A percentile compares a stretch with the other conserved stretches of the same genome.
Evolutionary conservation across 495 filamentous ascomycete genomes (phyloP).

Genomic region (Aspergillus panamensis): DNA sequence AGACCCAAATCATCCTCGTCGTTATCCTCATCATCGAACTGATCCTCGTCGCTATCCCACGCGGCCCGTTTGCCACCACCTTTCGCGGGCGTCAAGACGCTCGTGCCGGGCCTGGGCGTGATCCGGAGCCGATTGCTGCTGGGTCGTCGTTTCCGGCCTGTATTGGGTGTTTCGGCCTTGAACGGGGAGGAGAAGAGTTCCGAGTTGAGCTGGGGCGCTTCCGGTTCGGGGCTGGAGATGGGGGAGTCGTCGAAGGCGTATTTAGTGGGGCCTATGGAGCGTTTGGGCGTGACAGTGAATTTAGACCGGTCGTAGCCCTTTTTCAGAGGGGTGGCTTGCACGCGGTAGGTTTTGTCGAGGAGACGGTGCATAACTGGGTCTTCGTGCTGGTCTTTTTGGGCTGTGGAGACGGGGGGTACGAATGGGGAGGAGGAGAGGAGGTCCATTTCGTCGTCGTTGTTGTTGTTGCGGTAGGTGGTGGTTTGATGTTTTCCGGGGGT

Average conservation of each 20-base stretch:
- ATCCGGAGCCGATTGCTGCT: conserved; percentile 33
- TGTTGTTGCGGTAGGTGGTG: conserved; percentile 11
- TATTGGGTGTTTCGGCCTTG: conserved; percentile 36
- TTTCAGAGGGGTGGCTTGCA: conserved; percentile 84
- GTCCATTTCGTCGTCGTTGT: conserved; percentile 28
- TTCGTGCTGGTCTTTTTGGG: conserved; percentile 30
- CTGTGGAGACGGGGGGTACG: conserved; percentile 42
- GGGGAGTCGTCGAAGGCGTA: conserved; percentile 52
- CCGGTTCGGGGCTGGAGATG: conserved; percentile 71
- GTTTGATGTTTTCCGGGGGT: conserved; percentile 32
- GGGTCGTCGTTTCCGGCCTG: conserved; percentile 35
- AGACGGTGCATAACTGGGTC: conserved; percentile 84
- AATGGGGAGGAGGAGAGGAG: conserved; percentile 48
- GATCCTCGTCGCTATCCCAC: conserved; percentile 61
- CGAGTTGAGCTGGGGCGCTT: conserved; percentile 74
- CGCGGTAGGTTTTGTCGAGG: conserved; percentile 87
- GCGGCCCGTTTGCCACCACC: conserved; percentile 27
- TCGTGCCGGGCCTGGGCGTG: conserved; percentile 66
- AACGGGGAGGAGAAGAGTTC: conserved; percentile 82
- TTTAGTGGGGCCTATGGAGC: no score
- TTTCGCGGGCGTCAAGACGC: conserved; percentile 67
- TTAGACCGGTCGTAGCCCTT: conserved; percentile 38
- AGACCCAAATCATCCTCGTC: conserved; percentile 54
- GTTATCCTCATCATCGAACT: conserved; percentile 51
- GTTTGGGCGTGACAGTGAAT: conserved; percentile 38